Evolutionary conservation across 441 rosid species (phyloP), one percentile per base, ranked within the genome.

Genomic region (Pelargonium australe): DNA sequence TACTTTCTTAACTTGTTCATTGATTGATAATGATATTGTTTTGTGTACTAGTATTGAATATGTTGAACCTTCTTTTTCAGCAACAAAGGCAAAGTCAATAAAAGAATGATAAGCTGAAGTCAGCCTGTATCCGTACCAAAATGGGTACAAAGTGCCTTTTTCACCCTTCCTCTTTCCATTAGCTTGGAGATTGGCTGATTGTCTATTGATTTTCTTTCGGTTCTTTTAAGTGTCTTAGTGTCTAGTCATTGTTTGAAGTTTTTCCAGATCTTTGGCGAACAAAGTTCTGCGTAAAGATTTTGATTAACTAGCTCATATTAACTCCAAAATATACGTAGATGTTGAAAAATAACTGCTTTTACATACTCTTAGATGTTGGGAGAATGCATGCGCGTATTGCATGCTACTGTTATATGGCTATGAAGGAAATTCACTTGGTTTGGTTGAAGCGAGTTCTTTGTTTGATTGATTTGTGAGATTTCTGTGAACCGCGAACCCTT

Each of bases 1-100:
- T 58, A 58, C 71, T 74, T 67, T 73, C 73, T 64, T 72, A 68
- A 68, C 66, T 69, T 72, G 73, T 73, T 77, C 25, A 1, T 66
- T 68, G 17, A 51, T 17, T 51, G 19, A 51, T 43, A 58, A 55
- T 80, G 69, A 44, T 63, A 47, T 65, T 44, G 31, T 65, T 45
- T 44, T 25, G 34, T 53, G 70, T 66, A 67, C 25, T 69, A 69
- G 69, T 61, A 68, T 51, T 51, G 58, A 70, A 71, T 60, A 45
- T 61, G 28, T 70, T 28, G 37, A 61, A 14, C 49, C 44, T 20
- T 55, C 25, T 19, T 57, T 57, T 67, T 64, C 66, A 44, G 53
- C 45, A 20, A 66, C 37, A 51, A 62, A 66, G 68, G 43, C 53
- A 11, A 68, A 77, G 65, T 37, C 69, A 37, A 60, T 69, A 69